Evolutionary conservation across 2,329 filamentous ascomycete species (phyloP), one percentile per base, ranked within the genome.

Genomic region (Clarireedia homoeocarpa): DNA sequence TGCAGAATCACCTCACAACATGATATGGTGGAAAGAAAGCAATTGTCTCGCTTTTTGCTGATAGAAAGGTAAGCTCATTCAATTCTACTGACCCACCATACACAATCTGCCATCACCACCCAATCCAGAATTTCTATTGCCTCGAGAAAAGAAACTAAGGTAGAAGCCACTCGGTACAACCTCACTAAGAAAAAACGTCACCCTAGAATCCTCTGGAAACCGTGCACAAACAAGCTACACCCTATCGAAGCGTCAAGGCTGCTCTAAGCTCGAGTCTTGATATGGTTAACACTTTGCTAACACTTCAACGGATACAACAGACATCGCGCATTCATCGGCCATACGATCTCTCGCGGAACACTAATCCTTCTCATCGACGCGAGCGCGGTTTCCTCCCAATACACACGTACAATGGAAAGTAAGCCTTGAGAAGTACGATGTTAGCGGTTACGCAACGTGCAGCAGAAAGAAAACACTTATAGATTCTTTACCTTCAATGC

Each of bases 361-460:
- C 9, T 5, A 42, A 42, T 42, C 20, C 14, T 42, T 10, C 20
- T 26, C 48, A 59, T 55, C 58, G 50, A 52, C 42, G 45, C 34
- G 62, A 59, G 12, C 69, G 72, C 55, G 79, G 77, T 61, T 85
- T 85, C 59, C 76, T 75, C 50, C 82, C 82, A 62, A 85, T 83
- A 60, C 80, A 84, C 39, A 85, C 78, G 66, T 85, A 84, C 77
- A 84, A 65, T 45, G 80, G 79, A 58, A 85, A 84, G 66, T 85
- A 85, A 34, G 80, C 77, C 81, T 69, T 51, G 10, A 9, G 39
- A 44, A 12, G 10, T 12, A 27, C 14, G 15, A 23, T 59, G 24
- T 24, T 49, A 9, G 36, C n/a, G 12, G 45, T 14, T 30, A 27
- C 38, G 36, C 24, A 30, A 42, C 42, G 38, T 34, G 27, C 10